These are phyloP conservation scores for Myxozyma mucilagina DNA, from an alignment of 805 yeast genomes.

Conservation along the genomic window DNA sequence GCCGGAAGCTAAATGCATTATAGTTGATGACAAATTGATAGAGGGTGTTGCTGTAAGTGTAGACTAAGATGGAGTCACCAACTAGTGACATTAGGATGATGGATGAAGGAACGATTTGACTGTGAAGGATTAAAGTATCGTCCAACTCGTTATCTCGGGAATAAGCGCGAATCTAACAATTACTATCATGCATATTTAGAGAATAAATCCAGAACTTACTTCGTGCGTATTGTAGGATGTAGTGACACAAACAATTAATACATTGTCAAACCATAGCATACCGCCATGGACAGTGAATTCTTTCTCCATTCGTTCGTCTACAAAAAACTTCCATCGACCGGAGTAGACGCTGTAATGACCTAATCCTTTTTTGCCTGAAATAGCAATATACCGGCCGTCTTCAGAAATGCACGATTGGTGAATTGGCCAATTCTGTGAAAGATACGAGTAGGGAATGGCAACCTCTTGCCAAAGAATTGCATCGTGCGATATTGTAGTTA, in stretches of 20 bases:
- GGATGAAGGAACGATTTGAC: conserved; percentile 38
- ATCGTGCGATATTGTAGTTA: conserved; percentile 46
- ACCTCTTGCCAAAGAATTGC: conserved; percentile 51
- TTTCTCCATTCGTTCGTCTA: conserved; percentile 40
- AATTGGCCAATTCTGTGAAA: conserved; percentile 49
- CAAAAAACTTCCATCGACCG: conserved; percentile 52
- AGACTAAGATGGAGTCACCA: conserved; percentile 41
- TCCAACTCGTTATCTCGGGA: conserved; percentile 42
- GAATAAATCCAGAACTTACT: conserved; percentile 4
- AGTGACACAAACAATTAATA: conserved; percentile 41
- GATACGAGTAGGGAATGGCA: conserved; percentile 49
- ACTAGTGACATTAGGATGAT: conserved; percentile 38
- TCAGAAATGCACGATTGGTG: conserved; percentile 46
- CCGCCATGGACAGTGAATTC: conserved; percentile 44
- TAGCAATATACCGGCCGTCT: conserved; percentile 52
- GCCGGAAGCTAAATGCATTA: conserved; percentile 27
- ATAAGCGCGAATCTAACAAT: conserved; percentile 40
- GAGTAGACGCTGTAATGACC: conserved; percentile 45
- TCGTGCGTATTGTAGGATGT: conserved; percentile 33
- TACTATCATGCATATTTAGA: neutral
- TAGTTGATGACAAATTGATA: conserved; percentile 36
- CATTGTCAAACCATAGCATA: conserved; percentile 43
- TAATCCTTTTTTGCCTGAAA: conserved; percentile 53
- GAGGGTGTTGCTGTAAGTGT: conserved; percentile 39
- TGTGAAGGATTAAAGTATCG: conserved; percentile 39